Percentiles rank a stretch among this genome's conserved stretches.
phyloP scores from a whole-genome alignment of 2,329 filamentous ascomycete genomes.

The Fusarium beomiforme region DNA sequence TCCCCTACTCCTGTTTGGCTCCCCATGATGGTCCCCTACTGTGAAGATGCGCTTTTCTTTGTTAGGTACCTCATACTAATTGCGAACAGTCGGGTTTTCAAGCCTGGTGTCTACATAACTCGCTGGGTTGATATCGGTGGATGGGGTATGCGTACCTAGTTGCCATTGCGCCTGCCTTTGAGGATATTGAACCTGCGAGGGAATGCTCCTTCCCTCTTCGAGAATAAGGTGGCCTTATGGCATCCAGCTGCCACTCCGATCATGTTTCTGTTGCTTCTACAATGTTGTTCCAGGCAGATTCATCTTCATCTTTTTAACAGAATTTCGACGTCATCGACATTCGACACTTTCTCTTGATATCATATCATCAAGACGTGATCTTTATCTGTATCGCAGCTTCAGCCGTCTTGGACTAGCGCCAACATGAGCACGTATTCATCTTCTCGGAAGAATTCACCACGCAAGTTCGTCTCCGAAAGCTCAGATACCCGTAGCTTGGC shows the following conservation, averaged over 20 bases:
- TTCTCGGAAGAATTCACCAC: slow-evolving; percentile 7
- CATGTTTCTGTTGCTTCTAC: background rate
- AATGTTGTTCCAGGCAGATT: background rate
- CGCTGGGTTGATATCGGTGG: background rate
- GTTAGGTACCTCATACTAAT: background rate
- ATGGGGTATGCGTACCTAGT: background rate
- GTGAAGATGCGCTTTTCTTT: background rate
- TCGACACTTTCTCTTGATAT: slow-evolving; percentile 11
- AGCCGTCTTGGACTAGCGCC: background rate
- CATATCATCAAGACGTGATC: background rate
- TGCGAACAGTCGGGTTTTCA: background rate
- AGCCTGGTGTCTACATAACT: too few species aligned
- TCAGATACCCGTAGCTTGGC: slow-evolving; percentile 3
- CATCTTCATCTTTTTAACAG: slow-evolving; percentile 28
- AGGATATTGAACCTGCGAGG: background rate
- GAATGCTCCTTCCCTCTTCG: background rate
- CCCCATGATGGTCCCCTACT: background rate
- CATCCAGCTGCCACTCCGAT: background rate
- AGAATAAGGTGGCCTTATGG: background rate
- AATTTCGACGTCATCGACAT: slow-evolving; percentile 28
- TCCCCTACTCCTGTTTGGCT: background rate
- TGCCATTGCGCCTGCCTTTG: background rate
- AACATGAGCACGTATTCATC: slow-evolving; percentile 27
- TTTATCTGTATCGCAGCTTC: background rate
- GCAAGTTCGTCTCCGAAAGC: slow-evolving; percentile 10